Evolutionary conservation across 768 basidiomycete species (phyloP).

Genomic region (Rhizopogon roseolus): DNA sequence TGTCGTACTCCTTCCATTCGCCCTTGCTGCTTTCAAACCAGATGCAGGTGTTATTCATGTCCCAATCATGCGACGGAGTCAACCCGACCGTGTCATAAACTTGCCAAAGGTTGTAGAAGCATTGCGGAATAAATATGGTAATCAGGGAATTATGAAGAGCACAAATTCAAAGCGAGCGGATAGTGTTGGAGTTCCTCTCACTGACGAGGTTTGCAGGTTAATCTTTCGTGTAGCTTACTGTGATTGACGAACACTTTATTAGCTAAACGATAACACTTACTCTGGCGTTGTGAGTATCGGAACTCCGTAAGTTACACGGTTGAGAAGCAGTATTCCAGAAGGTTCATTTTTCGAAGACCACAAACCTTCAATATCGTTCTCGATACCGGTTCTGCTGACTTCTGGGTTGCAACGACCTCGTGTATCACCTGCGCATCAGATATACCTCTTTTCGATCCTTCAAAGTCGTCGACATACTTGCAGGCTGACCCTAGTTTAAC

Average conservation of each 20-base stretch:
- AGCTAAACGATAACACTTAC: conserved; percentile 57
- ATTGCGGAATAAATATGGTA: conserved; percentile 47
- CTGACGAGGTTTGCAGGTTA: conserved; percentile 43
- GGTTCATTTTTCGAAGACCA: conserved; percentile 31
- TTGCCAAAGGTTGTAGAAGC: conserved; percentile 35
- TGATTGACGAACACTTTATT: background rate
- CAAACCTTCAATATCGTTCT: conserved; percentile 77
- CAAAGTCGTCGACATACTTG: conserved; percentile 35
- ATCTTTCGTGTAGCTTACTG: background rate
- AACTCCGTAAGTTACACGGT: conserved; percentile 48
- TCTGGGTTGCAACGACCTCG: conserved; percentile 70
- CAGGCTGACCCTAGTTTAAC: conserved; percentile 10
- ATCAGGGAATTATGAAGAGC: background rate
- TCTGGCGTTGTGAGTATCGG: conserved; percentile 51
- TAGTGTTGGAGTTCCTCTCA: conserved; percentile 33
- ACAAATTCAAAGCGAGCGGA: conserved; percentile 28
- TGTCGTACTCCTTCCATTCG: conserved; percentile 24
- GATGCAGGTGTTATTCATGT: conserved; percentile 34
- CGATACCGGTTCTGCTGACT: conserved; percentile 90
- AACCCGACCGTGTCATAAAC: conserved; percentile 25
- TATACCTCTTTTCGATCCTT: conserved; percentile 42
- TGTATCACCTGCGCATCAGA: conserved; percentile 38
- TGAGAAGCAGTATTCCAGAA: background rate
- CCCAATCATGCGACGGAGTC: conserved; percentile 36
- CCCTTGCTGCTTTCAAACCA: conserved; percentile 23